A percentile compares a stretch with the other conserved stretches of the same genome.
Conservation (phyloP, 495 filamentous ascomycete genomes). For the Neurospora hispaniola region DNA sequence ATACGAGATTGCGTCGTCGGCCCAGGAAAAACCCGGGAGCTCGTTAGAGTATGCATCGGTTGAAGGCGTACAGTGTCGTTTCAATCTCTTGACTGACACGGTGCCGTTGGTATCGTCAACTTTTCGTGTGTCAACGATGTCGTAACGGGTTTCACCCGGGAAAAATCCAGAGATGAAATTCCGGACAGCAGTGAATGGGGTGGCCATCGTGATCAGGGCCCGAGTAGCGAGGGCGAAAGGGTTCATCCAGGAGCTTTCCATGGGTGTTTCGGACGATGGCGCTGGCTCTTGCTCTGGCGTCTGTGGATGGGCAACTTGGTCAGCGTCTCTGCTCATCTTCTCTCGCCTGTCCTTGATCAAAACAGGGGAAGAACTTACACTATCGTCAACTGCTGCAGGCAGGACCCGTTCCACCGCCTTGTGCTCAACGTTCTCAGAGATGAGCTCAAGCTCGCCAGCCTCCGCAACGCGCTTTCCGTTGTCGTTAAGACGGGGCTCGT, state of each 20-base stretch:
- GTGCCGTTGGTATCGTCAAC: not conserved
- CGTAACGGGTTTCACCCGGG: not conserved
- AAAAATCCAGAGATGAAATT: not conserved
- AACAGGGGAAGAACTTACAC: not conserved
- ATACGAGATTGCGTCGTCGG: constrained; percentile 4
- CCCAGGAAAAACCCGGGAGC: constrained; percentile 8
- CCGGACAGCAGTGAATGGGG: not conserved
- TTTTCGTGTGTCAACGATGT: constrained; percentile 11
- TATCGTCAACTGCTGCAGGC: not conserved
- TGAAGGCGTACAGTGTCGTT: constrained; percentile 9
- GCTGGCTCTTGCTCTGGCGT: not conserved
- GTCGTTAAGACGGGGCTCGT: not conserved
- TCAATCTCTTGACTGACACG: constrained; percentile 20
- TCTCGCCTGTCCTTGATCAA: constrained; percentile 4
- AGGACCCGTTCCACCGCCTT: not conserved
- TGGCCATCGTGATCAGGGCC: not conserved
- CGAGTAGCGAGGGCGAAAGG: not conserved
- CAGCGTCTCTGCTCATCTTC: constrained; percentile 6
- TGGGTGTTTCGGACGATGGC: not conserved
- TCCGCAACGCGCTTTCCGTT: constrained; percentile 18
- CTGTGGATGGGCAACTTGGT: constrained; percentile 2
- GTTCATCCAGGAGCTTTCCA: not conserved
- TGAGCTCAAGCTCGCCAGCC: constrained; percentile 16
- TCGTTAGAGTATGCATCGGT: not conserved
- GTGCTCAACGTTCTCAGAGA: constrained; percentile 6